Percentiles rank a stretch among this genome's conserved stretches.
These are phyloP conservation scores for Calamus simplicifolius DNA, from an alignment of 176 grass and related monocot species.

Conservation along the genomic window DNA sequence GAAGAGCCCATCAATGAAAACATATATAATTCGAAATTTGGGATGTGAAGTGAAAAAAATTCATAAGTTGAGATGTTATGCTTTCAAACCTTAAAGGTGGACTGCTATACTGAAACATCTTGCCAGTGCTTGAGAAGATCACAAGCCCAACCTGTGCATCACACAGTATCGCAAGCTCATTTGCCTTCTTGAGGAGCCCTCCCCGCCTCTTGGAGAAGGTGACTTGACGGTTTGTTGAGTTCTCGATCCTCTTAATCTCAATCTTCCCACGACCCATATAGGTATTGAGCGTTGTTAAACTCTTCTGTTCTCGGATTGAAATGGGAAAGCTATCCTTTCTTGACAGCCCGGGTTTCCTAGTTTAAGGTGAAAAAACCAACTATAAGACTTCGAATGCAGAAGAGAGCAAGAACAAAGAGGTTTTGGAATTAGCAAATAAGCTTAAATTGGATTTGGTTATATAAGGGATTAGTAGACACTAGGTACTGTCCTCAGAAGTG, in stretches of 20 bases:
- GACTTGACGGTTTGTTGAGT: constrained; percentile 58
- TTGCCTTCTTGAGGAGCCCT: constrained; percentile 76
- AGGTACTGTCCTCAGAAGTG: constrained; percentile 4
- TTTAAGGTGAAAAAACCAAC: too few relatives aligned
- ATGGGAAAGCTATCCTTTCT: constrained; percentile 4
- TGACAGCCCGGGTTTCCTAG: constrained; percentile 4
- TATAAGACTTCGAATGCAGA: not conserved
- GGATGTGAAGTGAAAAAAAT: not conserved
- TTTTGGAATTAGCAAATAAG: constrained; percentile 5
- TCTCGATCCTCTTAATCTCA: constrained; percentile 81
- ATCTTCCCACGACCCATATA: constrained; percentile 82
- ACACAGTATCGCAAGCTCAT: constrained; percentile 59
- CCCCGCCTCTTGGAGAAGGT: constrained; percentile 80
- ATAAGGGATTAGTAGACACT: constrained; percentile 4
- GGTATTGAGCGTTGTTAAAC: not conserved
- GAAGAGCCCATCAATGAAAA: too few relatives aligned
- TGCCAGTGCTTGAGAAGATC: constrained; percentile 57
- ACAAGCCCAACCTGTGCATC: constrained; percentile 71
- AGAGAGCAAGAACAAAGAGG: not conserved
- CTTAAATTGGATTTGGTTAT: constrained; percentile 6
- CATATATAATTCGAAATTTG: too few relatives aligned
- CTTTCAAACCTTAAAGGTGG: constrained; percentile 46
- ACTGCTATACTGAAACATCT: constrained; percentile 77
- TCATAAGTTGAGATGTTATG: not conserved
- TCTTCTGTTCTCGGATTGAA: constrained; percentile 8